Percentiles rank a stretch among this genome's conserved stretches.
Conservation (phyloP, 176 grass and related monocot species). For the Paspalum vaginatum region DNA sequence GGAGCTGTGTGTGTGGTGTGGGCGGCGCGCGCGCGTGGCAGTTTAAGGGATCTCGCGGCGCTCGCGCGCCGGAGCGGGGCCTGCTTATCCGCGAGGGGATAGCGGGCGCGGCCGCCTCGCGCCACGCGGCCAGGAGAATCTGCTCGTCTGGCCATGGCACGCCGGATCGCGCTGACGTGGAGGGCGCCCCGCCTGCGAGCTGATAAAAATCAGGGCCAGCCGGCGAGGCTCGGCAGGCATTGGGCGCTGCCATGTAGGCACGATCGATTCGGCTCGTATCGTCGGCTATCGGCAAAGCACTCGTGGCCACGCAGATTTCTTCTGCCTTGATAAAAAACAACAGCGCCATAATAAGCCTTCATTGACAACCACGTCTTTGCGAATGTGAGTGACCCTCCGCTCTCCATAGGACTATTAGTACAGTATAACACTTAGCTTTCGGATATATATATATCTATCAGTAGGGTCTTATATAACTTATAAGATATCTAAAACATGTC, state of each 20-base stretch:
- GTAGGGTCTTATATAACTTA: no score
- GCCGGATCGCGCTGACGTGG: slow-evolving; percentile 60
- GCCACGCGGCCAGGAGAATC: slow-evolving; percentile 88
- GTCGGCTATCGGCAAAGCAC: background rate
- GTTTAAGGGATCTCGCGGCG: slow-evolving; percentile 60
- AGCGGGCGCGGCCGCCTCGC: slow-evolving; percentile 35
- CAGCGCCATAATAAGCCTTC: no score
- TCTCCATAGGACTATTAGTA: no score
- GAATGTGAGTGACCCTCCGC: no score
- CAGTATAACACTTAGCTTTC: no score
- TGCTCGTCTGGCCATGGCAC: slow-evolving; percentile 39
- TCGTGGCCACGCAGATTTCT: background rate
- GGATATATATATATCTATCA: no score
- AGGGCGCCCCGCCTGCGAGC: background rate
- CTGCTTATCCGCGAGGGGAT: slow-evolving; percentile 65
- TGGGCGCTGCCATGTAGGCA: slow-evolving; percentile 35
- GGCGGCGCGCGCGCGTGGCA: slow-evolving; percentile 33
- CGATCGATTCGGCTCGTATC: background rate
- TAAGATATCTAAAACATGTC: no score
- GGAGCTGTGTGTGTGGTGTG: slow-evolving; percentile 21
- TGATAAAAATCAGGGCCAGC: slow-evolving; percentile 41
- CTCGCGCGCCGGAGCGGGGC: slow-evolving; percentile 37
- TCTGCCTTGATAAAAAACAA: background rate
- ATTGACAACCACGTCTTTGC: no score
- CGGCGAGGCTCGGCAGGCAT: no score